phyloP scores from a whole-genome alignment of 495 filamentous ascomycete species.

The Aspergillus saccharolyticus region DNA sequence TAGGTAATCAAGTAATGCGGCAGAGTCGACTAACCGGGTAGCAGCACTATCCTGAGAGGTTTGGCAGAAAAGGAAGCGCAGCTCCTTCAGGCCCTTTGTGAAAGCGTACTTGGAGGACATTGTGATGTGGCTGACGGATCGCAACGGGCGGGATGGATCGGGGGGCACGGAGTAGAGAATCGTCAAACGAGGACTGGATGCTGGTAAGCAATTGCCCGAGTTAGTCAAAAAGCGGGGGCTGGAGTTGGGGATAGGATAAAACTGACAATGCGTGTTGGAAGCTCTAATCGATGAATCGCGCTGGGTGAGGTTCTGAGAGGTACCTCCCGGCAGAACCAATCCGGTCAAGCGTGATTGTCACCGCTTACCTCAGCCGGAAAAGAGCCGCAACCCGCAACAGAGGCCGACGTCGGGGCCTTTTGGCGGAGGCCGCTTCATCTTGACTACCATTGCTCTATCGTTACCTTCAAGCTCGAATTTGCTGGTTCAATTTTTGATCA shows the following conservation, averaged over 20 bases:
- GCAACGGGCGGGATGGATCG: slow-evolving; percentile 7
- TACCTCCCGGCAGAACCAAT: slow-evolving; percentile 14
- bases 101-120: slow-evolving; percentile 96
- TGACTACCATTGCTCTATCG: not conserved
- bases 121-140: slow-evolving; percentile 17
- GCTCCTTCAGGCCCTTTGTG: slow-evolving; percentile 80
- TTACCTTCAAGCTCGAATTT: not conserved
- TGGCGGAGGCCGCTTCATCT: slow-evolving; percentile 1
- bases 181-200: not conserved
- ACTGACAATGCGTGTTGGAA: not conserved
- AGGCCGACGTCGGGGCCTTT: slow-evolving; percentile 15
- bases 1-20: not conserved
- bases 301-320: slow-evolving; percentile 7
- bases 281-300: not conserved
- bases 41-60: slow-evolving; percentile 81
- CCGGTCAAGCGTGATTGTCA: slow-evolving; percentile 25
- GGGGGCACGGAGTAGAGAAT: not conserved
- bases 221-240: not conserved
- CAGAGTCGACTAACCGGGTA: slow-evolving; percentile 56
- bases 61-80: slow-evolving; percentile 96
- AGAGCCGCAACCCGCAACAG: slow-evolving; percentile 18
- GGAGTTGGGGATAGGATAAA: not conserved
- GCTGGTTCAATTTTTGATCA: not conserved
- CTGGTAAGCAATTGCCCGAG: not conserved
- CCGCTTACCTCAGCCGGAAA: slow-evolving; percentile 35